Conservation (phyloP, 371 early-diverging fungal genomes). For the Chytridium lagenaria region DNA sequence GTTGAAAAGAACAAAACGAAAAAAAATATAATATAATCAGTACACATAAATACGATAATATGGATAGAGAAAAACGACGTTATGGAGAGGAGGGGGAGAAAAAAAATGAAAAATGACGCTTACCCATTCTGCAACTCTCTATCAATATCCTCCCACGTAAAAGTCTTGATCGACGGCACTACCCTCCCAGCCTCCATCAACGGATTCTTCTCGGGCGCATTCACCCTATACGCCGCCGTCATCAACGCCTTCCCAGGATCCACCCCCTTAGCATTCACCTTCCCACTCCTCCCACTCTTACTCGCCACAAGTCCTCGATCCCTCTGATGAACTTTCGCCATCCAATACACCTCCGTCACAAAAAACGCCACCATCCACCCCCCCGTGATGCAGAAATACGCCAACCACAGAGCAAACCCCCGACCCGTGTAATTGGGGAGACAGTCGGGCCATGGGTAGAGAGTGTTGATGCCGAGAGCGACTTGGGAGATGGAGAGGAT, state of each 20-base stretch:
- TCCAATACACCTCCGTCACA: constrained; percentile 35
- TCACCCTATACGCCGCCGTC: neutral
- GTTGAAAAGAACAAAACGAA: neutral
- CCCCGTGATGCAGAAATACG: constrained; percentile 31
- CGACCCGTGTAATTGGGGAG: constrained; percentile 16
- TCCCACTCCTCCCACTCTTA: neutral
- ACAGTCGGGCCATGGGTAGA: constrained; percentile 40
- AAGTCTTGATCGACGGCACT: constrained; percentile 8
- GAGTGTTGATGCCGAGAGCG: constrained; percentile 40
- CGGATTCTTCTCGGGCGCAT: constrained; percentile 8
- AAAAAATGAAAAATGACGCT: neutral
- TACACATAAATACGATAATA: too few relatives aligned
- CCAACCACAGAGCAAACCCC: constrained; percentile 32
- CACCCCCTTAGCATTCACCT: neutral
- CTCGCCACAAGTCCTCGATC: neutral
- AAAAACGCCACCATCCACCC: constrained; percentile 43
- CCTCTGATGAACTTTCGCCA: neutral
- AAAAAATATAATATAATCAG: too few relatives aligned
- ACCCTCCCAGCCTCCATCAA: constrained; percentile 14
- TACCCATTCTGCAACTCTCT: constrained; percentile 22
- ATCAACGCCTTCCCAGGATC: neutral
- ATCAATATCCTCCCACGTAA: constrained; percentile 40
- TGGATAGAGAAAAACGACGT: too few relatives aligned
- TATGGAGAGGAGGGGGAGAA: too few relatives aligned
- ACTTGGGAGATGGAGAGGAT: constrained; percentile 38